Percentiles rank a stretch among this genome's conserved stretches.
These are phyloP conservation scores for Amesomyces nigricolor DNA, from an alignment of 2,329 filamentous ascomycete species.

Conservation along the genomic window DNA sequence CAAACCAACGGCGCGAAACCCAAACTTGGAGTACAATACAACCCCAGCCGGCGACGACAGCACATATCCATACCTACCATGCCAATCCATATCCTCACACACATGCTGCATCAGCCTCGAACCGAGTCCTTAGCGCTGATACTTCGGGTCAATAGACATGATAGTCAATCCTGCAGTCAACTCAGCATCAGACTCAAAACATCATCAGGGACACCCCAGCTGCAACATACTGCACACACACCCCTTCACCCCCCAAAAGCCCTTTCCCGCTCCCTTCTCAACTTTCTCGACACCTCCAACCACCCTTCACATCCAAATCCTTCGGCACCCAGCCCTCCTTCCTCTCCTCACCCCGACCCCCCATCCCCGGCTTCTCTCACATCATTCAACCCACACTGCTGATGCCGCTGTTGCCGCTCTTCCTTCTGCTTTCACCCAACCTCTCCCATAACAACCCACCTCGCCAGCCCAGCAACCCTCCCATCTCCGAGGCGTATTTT, in stretches of 20 bases:
- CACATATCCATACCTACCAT: conserved; percentile 11
- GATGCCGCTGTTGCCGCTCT: not conserved
- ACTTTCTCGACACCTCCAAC: conserved; percentile 8
- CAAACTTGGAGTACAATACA: conserved; percentile 13
- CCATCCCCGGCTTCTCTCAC: no score
- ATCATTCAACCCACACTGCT: no score
- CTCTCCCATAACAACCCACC: not conserved
- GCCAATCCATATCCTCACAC: conserved; percentile 12
- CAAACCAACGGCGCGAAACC: conserved; percentile 11
- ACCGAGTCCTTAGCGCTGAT: conserved; percentile 14
- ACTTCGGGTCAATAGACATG: conserved; percentile 10
- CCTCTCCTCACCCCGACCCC: not conserved
- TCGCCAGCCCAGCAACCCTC: conserved; percentile 8
- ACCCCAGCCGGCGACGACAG: conserved; percentile 12
- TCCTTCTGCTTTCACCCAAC: not conserved
- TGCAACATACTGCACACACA: conserved; percentile 14
- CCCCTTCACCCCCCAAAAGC: conserved; percentile 4
- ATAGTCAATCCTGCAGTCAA: conserved; percentile 11
- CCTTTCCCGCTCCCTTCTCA: conserved; percentile 12
- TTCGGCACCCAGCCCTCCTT: conserved; percentile 7
- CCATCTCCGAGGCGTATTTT: conserved; percentile 10
- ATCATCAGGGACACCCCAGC: not conserved
- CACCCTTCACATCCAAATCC: conserved; percentile 9
- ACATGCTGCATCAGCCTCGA: conserved; percentile 11
- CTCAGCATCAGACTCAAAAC: not conserved